Evolutionary conservation across 2,329 filamentous ascomycete genomes (phyloP), one percentile per base, ranked within the genome.

Genomic region (Fragosphaeria purpurea): DNA sequence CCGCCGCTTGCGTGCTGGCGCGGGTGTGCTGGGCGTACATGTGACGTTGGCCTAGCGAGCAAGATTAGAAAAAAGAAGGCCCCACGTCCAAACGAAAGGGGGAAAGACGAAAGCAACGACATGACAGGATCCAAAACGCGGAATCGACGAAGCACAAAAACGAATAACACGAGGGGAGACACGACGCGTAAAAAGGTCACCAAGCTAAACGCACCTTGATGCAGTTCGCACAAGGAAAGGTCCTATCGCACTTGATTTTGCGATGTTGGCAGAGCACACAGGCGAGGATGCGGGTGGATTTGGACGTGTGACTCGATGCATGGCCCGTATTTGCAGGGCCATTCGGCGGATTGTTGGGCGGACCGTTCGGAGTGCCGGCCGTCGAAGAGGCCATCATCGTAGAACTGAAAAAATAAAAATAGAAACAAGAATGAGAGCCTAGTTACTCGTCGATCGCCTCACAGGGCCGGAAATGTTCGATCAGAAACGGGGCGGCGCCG

Each of bases 171-270:
- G 22, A 22, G 22, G 22, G 22, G 22, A 22, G 22, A 22, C 22
- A 22, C 22, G 22, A 22, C 22, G 22, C 22, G 22, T 22, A 22
- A 22, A 22, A 22, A 22, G 22, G 22, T 22, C 22, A 22, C 22
- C 10, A 31, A 4, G 41, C 33, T 33, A 31, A 47, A 52, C 62
- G 54, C 57, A 80, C 77, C 71, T 80, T 81, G 60, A 75, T 64
- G 57, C 77, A 81, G 57, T 81, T 80, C 52, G 76, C 73, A 58
- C 77, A 81, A 4, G 77, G 78, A 41, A 73, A 77, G 41, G 71
- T 73, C 53, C 77, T 71, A 58, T 81, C 77, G 63, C 78, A 82
- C 62, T 79, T 80, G 64, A 80, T 80, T 65, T 82, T 81, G 58
- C 78, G 73, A 59, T 77, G 74, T 60, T 81, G 77, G 59, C 77